These are phyloP conservation scores for Brasilioporus rufonigricans DNA, from an alignment of 768 basidiomycete genomes.

Conservation along the genomic window DNA sequence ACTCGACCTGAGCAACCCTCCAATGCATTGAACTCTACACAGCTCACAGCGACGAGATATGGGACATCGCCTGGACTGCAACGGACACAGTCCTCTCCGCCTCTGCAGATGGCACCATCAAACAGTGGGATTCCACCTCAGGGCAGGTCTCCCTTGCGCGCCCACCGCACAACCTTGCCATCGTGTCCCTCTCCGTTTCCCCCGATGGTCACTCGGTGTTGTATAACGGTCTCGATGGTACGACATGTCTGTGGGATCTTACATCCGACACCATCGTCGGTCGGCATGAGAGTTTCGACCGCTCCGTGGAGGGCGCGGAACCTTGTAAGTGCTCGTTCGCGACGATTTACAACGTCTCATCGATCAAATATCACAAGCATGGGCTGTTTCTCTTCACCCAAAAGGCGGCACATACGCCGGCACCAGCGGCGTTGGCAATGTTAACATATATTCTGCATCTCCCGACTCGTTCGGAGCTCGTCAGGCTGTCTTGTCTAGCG, in stretches of 20 bases:
- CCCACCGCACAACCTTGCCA: constrained; percentile 78
- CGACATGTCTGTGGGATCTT: constrained; percentile 74
- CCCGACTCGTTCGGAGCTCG: constrained; percentile 64
- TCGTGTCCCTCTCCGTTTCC: constrained; percentile 76
- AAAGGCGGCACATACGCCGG: constrained; percentile 70
- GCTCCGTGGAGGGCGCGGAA: constrained; percentile 55
- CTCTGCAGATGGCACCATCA: constrained; percentile 76
- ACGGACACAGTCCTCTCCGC: constrained; percentile 64
- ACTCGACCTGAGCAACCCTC: constrained; percentile 7
- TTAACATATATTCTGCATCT: constrained; percentile 70
- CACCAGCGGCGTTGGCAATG: constrained; percentile 67
- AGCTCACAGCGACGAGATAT: constrained; percentile 80
- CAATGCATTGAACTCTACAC: constrained; percentile 14
- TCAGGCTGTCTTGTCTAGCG: constrained; percentile 57
- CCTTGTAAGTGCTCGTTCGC: constrained; percentile 52
- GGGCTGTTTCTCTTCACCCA: constrained; percentile 83
- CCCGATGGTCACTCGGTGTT: constrained; percentile 64
- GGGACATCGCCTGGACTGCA: constrained; percentile 73
- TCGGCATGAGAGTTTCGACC: constrained; percentile 70
- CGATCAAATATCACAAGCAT: constrained; percentile 46
- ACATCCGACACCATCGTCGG: constrained; percentile 57
- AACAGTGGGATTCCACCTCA: constrained; percentile 66
- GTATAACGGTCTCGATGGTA: constrained; percentile 83
- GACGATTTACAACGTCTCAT: not conserved
- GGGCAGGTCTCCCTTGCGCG: constrained; percentile 62